A percentile compares a stretch with the other conserved stretches of the same genome.
These are phyloP conservation scores for Brassica incana DNA, from an alignment of 345 rosid genomes.

Conservation along the genomic window DNA sequence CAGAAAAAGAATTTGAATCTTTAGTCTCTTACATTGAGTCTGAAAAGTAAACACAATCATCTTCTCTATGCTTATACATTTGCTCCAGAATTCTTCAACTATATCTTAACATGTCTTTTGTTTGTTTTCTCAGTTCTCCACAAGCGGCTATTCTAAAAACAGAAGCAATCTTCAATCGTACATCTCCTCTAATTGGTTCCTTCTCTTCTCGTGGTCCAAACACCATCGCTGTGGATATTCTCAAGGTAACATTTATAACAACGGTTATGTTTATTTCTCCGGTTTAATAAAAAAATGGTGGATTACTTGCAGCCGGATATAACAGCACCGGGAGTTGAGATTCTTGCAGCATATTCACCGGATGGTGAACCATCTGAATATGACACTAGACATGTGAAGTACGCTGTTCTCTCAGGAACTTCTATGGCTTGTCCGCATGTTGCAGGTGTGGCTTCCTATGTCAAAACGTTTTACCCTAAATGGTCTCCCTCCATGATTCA, in stretches of 20 bases:
- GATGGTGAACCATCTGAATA: not conserved
- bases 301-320: slow-evolving; percentile 54
- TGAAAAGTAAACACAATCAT: not conserved
- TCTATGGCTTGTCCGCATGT: slow-evolving; percentile 53
- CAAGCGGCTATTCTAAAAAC: slow-evolving; percentile 28
- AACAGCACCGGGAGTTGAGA: slow-evolving; percentile 7
- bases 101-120: not conserved
- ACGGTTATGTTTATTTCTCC: slow-evolving; percentile 39
- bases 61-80: not conserved
- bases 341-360: slow-evolving; percentile 53
- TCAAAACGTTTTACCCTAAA: slow-evolving; percentile 44
- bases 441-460: slow-evolving; percentile 43
- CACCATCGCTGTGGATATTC: not conserved
- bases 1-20: not conserved
- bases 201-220: slow-evolving; percentile 41
- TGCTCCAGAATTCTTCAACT: not conserved
- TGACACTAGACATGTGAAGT: slow-evolving; percentile 38
- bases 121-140: slow-evolving; percentile 28
- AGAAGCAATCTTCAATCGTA: slow-evolving; percentile 18
- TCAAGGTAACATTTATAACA: slow-evolving; percentile 6
- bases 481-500: slow-evolving; percentile 56
- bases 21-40: slow-evolving; percentile 29
- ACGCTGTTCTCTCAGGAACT: slow-evolving; percentile 43
- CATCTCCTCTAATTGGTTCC: slow-evolving; percentile 38
- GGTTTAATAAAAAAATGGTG: slow-evolving; percentile 2